Conservation (phyloP, 305 asterid genomes). For the Fraxinus floribunda region DNA sequence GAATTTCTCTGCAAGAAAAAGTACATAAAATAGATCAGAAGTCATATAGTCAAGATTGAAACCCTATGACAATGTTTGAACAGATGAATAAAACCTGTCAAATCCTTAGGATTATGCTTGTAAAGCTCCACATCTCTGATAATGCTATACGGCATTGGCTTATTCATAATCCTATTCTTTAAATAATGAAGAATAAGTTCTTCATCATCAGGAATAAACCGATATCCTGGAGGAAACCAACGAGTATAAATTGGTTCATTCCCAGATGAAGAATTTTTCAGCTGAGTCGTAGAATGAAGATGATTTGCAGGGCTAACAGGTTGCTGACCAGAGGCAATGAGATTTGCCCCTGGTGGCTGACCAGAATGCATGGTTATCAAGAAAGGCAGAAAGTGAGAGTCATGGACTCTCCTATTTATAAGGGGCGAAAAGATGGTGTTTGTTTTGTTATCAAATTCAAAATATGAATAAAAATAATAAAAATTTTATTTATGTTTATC, state of each 20-base stretch:
- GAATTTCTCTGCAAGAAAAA: conserved; percentile 2
- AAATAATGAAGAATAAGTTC: conserved; percentile 35
- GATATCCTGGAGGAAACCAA: conserved; percentile 30
- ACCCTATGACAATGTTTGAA: too few relatives aligned
- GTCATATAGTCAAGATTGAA: background rate
- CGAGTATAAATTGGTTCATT: background rate
- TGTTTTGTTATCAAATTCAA: background rate
- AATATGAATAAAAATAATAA: background rate
- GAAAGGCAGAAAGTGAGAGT: background rate
- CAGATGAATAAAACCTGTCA: conserved; percentile 22
- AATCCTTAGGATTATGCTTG: conserved; percentile 15
- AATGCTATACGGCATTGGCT: conserved; percentile 15
- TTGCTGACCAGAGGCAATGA: background rate
- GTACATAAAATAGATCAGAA: background rate
- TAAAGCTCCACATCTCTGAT: conserved; percentile 29
- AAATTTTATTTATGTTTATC: too few relatives aligned
- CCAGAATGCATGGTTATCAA: background rate
- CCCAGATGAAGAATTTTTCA: background rate
- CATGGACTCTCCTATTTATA: background rate
- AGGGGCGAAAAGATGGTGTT: background rate
- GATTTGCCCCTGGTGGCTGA: background rate
- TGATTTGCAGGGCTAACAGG: background rate
- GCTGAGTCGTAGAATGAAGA: background rate
- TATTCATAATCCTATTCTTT: conserved; percentile 20
- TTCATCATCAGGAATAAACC: conserved; percentile 29